These are phyloP conservation scores for Talaromyces sp. DNA, from an alignment of 2,329 filamentous ascomycete genomes.

Conservation along the genomic window DNA sequence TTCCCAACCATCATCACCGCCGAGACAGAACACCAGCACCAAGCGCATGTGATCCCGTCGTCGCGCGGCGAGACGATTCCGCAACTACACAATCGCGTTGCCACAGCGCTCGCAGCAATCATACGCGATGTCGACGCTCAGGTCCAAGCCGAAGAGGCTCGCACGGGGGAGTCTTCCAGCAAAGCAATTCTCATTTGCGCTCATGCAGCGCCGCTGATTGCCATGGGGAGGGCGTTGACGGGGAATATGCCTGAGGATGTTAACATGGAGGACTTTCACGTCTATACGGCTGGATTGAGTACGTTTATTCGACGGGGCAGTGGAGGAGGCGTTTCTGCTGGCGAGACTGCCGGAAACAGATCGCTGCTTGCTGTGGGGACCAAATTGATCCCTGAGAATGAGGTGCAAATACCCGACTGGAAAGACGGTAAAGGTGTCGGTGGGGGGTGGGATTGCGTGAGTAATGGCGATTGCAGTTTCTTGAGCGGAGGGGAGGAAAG, in stretches of 20 bases:
- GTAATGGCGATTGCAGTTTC: conserved; percentile 82
- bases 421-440: conserved; percentile 55
- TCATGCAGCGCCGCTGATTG: conserved; percentile 86
- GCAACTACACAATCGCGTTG: conserved; percentile 73
- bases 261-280: conserved; percentile 71
- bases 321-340: not conserved
- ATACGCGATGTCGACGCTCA: conserved; percentile 65
- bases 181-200: conserved; percentile 71
- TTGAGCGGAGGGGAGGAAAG: conserved; percentile 74
- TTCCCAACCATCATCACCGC: conserved; percentile 52
- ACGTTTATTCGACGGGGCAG: conserved; percentile 51
- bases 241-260: conserved; percentile 67
- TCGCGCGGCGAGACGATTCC: conserved; percentile 71
- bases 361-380: conserved; percentile 24
- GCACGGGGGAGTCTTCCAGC: conserved; percentile 28
- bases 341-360: conserved; percentile 20
- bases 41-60: conserved; percentile 60
- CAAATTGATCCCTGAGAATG: conserved; percentile 16
- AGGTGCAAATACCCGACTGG: conserved; percentile 43
- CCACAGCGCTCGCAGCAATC: conserved; percentile 62
- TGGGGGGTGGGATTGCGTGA: conserved; percentile 73
- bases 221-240: conserved; percentile 75
- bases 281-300: conserved; percentile 76
- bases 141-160: conserved; percentile 29
- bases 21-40: conserved; percentile 43